phyloP scores from a whole-genome alignment of 78 protist genomes.

The Dictyostelium firmibasis region DNA sequence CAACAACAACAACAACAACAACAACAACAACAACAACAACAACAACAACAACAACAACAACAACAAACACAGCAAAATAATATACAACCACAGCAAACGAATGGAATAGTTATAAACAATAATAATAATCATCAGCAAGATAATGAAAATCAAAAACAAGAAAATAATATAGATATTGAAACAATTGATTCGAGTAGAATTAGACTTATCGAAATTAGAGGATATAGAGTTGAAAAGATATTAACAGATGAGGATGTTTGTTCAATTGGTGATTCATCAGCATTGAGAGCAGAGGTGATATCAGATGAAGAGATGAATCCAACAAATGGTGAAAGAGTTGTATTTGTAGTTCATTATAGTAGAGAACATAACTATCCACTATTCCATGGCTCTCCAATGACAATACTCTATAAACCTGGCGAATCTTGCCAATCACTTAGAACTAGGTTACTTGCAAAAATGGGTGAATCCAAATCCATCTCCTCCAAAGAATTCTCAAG shows the following conservation, averaged over 20 bases:
- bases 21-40: constrained; percentile 7
- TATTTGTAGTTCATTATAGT: constrained; percentile 45
- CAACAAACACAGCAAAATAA: neutral
- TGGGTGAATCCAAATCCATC: neutral
- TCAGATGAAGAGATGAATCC: constrained; percentile 8
- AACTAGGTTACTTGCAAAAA: neutral
- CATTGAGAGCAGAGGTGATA: constrained; percentile 21
- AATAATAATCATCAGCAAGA: neutral
- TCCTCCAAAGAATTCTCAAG: constrained; percentile 45
- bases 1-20: neutral
- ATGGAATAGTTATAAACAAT: neutral
- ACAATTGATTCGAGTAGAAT: neutral
- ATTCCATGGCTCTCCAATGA: constrained; percentile 53
- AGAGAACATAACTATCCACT: neutral
- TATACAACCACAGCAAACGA: neutral
- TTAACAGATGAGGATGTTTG: constrained; percentile 18
- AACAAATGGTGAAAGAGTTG: constrained; percentile 6
- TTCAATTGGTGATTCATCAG: neutral
- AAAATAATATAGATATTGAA: neutral
- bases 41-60: neutral
- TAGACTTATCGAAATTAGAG: constrained; percentile 32
- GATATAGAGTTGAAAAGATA: constrained; percentile 11
- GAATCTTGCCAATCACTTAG: neutral
- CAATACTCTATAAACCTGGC: constrained; percentile 3
- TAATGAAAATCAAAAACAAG: neutral